Conservation (phyloP, 1,284 basidiomycete genomes). For the Marasmius oreades region DNA sequence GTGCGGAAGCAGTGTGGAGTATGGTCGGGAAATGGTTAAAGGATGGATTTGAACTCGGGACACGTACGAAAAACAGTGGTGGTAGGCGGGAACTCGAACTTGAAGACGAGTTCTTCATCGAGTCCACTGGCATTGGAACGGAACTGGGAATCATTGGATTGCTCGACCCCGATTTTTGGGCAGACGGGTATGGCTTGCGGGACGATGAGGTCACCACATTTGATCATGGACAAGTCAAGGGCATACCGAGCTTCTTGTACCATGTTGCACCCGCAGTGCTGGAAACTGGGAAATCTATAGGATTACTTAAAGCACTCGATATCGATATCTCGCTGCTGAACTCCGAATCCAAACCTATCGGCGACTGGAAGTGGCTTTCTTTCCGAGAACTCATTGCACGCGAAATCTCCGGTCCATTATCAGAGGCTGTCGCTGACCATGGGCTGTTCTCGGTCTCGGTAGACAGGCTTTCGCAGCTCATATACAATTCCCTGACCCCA, state of each 20-base stretch:
- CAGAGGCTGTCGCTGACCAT: constrained; percentile 13
- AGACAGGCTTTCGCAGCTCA: constrained; percentile 55
- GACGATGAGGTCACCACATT: constrained; percentile 29
- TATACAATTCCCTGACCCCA: constrained; percentile 62
- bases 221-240: constrained; percentile 26
- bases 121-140: constrained; percentile 55
- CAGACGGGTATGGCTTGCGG: constrained; percentile 63
- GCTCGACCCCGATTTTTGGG: constrained; percentile 79
- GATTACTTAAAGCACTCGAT: constrained; percentile 54
- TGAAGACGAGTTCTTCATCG: constrained; percentile 81
- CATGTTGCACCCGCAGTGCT: constrained; percentile 58
- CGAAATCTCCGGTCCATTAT: constrained; percentile 14
- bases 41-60: constrained; percentile 64
- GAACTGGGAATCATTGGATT: constrained; percentile 36
- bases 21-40: constrained; percentile 73
- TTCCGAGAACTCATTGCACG: constrained; percentile 31
- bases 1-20: constrained; percentile 69
- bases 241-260: constrained; percentile 59
- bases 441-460: constrained; percentile 45
- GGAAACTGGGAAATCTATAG: constrained; percentile 76
- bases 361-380: constrained; percentile 27
- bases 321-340: constrained; percentile 11
- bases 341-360: constrained; percentile 16
- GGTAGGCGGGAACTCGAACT: constrained; percentile 31
- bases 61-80: constrained; percentile 28